These are phyloP conservation scores for Coleophoma crateriformis DNA, from an alignment of 2,329 filamentous ascomycete species.

Conservation along the genomic window DNA sequence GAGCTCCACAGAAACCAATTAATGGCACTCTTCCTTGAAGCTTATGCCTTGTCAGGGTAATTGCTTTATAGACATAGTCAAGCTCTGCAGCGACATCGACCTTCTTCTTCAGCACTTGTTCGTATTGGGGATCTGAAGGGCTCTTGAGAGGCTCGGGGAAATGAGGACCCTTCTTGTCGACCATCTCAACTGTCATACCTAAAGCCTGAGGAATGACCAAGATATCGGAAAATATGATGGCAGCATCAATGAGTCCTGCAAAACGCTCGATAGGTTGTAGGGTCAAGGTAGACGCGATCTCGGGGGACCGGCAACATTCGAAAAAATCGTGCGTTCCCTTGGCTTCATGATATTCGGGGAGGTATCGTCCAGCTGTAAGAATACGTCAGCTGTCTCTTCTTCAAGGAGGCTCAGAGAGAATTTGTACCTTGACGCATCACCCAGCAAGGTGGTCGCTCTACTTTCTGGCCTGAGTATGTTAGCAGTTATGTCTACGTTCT, in stretches of 20 bases:
- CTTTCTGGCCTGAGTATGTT: constrained; percentile 63
- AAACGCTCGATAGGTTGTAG: constrained; percentile 93
- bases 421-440: constrained; percentile 92
- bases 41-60: constrained; percentile 85
- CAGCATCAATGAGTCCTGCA: constrained; percentile 84
- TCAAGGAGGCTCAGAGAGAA: constrained; percentile 1
- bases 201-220: constrained; percentile 96
- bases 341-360: constrained; percentile 94
- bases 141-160: constrained; percentile 80
- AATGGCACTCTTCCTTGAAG: constrained; percentile 82
- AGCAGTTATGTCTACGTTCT: constrained; percentile 5
- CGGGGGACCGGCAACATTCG: constrained; percentile 89
- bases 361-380: constrained; percentile 78
- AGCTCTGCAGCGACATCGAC: constrained; percentile 84
- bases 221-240: constrained; percentile 99
- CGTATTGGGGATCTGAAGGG: constrained; percentile 80
- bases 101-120: constrained; percentile 64
- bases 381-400: constrained; percentile 4
- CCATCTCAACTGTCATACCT: constrained; percentile 98
- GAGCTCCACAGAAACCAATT: constrained; percentile 94
- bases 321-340: constrained; percentile 94
- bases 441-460: constrained; percentile 94
- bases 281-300: constrained; percentile 88
- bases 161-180: constrained; percentile 93
- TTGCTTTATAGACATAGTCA: constrained; percentile 93